A percentile compares a stretch with the other conserved stretches of the same genome.
phyloP scores from a whole-genome alignment of 2,329 filamentous ascomycete species.

The Ascocoryne sarcoides region DNA sequence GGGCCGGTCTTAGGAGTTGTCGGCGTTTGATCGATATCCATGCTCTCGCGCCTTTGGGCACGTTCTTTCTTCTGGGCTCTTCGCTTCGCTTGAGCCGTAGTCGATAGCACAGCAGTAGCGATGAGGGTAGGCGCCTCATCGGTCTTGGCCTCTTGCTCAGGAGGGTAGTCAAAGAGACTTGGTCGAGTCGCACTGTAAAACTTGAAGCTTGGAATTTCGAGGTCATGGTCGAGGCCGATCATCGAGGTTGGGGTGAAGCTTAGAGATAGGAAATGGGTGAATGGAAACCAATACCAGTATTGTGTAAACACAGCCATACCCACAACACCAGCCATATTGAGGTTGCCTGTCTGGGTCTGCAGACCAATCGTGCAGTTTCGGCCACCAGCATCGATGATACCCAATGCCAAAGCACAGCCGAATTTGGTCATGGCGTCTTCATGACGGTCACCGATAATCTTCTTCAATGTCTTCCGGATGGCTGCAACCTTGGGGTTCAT shows the following conservation, averaged over 20 bases:
- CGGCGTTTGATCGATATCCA: constrained; percentile 82
- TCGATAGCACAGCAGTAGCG: constrained; percentile 90
- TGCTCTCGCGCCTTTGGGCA: constrained; percentile 80
- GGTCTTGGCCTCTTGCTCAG: constrained; percentile 88
- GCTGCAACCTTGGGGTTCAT: constrained; percentile 95
- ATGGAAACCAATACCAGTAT: constrained; percentile 99
- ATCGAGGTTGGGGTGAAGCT: constrained; percentile 96
- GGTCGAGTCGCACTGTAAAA: constrained; percentile 92
- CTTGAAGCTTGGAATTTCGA: constrained; percentile 89
- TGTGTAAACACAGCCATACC: constrained; percentile 98
- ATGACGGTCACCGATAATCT: constrained; percentile 88
- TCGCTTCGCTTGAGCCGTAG: constrained; percentile 93
- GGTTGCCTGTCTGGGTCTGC: constrained; percentile 94
- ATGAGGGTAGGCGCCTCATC: constrained; percentile 92
- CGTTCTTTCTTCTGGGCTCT: constrained; percentile 91
- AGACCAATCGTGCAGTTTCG: constrained; percentile 97
- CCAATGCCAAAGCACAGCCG: constrained; percentile 83
- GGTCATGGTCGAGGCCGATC: constrained; percentile 86
- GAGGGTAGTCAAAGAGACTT: constrained; percentile 95
- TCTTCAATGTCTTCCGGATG: constrained; percentile 88
- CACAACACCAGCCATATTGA: constrained; percentile 97
- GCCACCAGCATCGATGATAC: constrained; percentile 95
- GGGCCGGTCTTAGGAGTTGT: constrained; percentile 47
- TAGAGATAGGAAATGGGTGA: constrained; percentile 92
- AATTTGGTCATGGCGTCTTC: constrained; percentile 99